Percentiles rank a stretch among this genome's conserved stretches.
Evolutionary conservation across 306 rosid genomes (phyloP).

Genomic region (Lathyrus tuberosus): DNA sequence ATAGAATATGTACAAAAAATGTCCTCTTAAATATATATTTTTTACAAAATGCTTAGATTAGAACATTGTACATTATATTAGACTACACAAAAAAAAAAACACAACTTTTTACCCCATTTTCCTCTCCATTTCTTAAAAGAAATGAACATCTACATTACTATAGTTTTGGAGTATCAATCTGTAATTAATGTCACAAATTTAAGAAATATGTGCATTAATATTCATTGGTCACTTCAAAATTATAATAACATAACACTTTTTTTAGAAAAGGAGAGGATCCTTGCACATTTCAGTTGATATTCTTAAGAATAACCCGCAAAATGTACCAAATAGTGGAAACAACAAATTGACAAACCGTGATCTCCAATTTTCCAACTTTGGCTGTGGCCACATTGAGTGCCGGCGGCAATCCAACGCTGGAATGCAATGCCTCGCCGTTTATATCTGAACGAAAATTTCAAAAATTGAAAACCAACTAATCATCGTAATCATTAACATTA

Average conservation of each 20-base stretch:
- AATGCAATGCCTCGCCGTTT: slow-evolving; percentile 89
- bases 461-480: slow-evolving; percentile 12
- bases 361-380: slow-evolving; percentile 87
- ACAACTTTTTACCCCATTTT: slow-evolving; percentile 27
- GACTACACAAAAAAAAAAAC: neutral
- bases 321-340: neutral
- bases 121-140: neutral
- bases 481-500: slow-evolving; percentile 2
- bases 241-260: too few relatives aligned
- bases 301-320: neutral
- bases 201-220: too few relatives aligned
- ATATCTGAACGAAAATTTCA: slow-evolving; percentile 54
- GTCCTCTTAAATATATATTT: neutral
- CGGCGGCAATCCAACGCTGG: slow-evolving; percentile 91
- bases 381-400: slow-evolving; percentile 78
- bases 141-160: neutral
- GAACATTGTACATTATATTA: neutral
- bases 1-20: neutral
- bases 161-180: too few relatives aligned
- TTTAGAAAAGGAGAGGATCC: too few relatives aligned
- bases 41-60: neutral
- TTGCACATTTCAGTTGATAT: too few relatives aligned
- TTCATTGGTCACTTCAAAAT: too few relatives aligned
- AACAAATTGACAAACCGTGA: slow-evolving; percentile 57
- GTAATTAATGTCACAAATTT: too few relatives aligned